Evolutionary conservation across 108 stramenopile genomes (phyloP), one percentile per base, ranked within the genome.

Genomic region (Conticribra weissflogii): DNA sequence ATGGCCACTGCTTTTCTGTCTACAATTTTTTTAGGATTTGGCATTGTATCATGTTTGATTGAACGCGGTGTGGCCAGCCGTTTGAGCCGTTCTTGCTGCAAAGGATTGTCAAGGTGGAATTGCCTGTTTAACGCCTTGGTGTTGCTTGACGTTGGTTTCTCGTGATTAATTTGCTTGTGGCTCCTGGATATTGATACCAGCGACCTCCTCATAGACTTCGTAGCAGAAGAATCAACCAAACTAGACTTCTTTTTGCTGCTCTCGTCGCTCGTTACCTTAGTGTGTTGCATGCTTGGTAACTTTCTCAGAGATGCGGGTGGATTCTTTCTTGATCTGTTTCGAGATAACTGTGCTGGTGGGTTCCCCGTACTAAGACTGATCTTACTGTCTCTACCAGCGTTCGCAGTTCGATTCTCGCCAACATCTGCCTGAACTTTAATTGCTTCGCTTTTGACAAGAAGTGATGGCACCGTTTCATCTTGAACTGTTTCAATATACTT

Each of bases 41-140:
- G 59, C 53, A 12, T 52, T 0, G 31, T 0, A 14, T 52, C 31
- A 27, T 41, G 9, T 14, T 34, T 29, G 5, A 44, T 63, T 30
- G 72, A 47, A 31, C 63, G 50, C 41, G 73, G 73, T 36, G 52
- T 17, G 28, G 72, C 36, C 24, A 73, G 55, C n/a, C 50, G 72
- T 21, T 63, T 54, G 18, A 71, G 45, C 32, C 57, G 50, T 24
- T 55, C 69, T 4, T 51, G 69, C 21, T 45, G 69, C 12, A 22
- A 21, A 16, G 57, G 47, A 7, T 59, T 54, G 7, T 61, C 33
- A 46, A 66, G 46, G 16, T 66, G 17, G 14, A 66, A 22, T 19
- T 4, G 19, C 28, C 33, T 72, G 22, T 22, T 32, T 18, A 36
- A 19, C 29, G 23, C 16, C 9, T 19, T 49, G 7, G 30, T 55